These are phyloP conservation scores for Hypoxylon sp. DNA, from an alignment of 2,329 filamentous ascomycete genomes.

Conservation along the genomic window DNA sequence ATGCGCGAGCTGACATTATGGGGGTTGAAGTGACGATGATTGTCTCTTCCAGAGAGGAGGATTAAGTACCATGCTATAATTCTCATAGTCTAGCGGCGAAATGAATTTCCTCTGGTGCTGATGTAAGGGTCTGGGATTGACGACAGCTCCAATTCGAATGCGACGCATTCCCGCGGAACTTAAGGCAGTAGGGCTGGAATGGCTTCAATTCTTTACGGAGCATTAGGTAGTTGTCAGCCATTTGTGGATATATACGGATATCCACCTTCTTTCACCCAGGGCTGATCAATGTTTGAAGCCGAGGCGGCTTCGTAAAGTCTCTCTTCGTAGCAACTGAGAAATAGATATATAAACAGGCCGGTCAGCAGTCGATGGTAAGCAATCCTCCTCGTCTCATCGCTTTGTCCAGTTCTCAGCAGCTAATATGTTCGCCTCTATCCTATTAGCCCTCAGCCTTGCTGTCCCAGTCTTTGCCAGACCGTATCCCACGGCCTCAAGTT, in stretches of 20 bases:
- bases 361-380: conserved; percentile 3
- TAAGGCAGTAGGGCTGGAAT: conserved; percentile 7
- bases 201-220: conserved; percentile 17
- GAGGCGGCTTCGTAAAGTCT: not conserved
- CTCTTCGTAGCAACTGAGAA: not conserved
- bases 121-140: conserved; percentile 25
- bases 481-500: conserved; percentile 31
- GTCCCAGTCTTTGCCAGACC: conserved; percentile 23
- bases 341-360: conserved; percentile 24
- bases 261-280: conserved; percentile 17
- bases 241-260: conserved; percentile 29
- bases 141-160: not conserved
- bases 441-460: conserved; percentile 30
- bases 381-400: conserved; percentile 13
- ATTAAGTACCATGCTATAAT: conserved; percentile 12
- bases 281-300: conserved; percentile 7
- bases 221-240: conserved; percentile 25
- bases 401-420: not conserved
- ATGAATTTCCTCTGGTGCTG: conserved; percentile 5
- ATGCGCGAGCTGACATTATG: conserved; percentile 6
- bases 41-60: not conserved
- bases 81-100: conserved; percentile 14
- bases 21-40: not conserved
- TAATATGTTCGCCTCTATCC: conserved; percentile 33
- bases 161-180: not conserved